Evolutionary conservation across 495 filamentous ascomycete species (phyloP).

Genomic region (Neurospora sp.): DNA sequence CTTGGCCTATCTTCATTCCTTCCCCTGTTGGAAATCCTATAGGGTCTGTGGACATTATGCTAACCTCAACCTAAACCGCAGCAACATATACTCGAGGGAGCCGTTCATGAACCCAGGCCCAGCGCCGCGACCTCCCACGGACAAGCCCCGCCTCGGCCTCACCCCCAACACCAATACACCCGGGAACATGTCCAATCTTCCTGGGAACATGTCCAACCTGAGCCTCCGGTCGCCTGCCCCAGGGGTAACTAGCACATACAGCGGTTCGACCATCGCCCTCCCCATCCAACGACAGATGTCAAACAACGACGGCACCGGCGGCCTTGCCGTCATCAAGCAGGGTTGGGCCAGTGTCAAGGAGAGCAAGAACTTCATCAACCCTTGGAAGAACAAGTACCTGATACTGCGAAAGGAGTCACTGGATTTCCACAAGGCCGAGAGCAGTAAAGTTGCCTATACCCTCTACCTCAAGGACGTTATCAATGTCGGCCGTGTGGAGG

Average conservation of each 20-base stretch:
- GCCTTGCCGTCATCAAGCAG: constrained; percentile 73
- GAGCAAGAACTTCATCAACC: constrained; percentile 67
- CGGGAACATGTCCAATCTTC: constrained; percentile 52
- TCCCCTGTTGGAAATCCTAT: not conserved
- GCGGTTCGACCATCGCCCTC: constrained; percentile 56
- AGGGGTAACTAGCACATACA: constrained; percentile 37
- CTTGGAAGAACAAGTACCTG: constrained; percentile 81
- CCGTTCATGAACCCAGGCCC: constrained; percentile 97
- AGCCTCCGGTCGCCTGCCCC: constrained; percentile 51
- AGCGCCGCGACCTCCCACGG: constrained; percentile 79
- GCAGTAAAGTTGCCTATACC: constrained; percentile 67
- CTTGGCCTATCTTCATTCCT: not conserved
- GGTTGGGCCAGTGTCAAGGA: constrained; percentile 80
- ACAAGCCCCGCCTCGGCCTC: constrained; percentile 69
- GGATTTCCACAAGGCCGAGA: constrained; percentile 85
- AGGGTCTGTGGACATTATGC: not conserved
- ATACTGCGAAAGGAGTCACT: constrained; percentile 80
- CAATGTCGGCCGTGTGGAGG: constrained; percentile 75
- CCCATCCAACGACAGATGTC: constrained; percentile 53
- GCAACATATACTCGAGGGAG: constrained; percentile 52
- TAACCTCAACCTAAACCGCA: not conserved
- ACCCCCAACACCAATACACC: constrained; percentile 62
- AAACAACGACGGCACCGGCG: constrained; percentile 50
- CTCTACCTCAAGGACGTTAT: constrained; percentile 78
- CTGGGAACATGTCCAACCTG: constrained; percentile 70